These are phyloP conservation scores for Nicotiana sylvestris DNA, from an alignment of 257 asterid genomes.

Conservation along the genomic window DNA sequence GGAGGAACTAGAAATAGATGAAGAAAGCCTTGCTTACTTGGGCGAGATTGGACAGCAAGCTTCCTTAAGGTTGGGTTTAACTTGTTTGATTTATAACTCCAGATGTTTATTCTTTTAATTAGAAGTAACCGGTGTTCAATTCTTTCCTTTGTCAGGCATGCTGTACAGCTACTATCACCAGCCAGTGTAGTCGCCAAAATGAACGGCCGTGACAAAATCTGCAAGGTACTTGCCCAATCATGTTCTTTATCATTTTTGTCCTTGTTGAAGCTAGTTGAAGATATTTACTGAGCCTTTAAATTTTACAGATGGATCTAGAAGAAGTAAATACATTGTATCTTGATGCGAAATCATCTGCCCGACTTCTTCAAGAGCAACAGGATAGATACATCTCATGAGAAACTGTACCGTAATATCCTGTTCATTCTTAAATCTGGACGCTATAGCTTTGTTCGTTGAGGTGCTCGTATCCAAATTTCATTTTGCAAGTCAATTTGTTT, in stretches of 20 bases:
- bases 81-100: neutral
- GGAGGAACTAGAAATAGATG: conserved; percentile 80
- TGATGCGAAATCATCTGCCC: conserved; percentile 84
- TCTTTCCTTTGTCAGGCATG: conserved; percentile 51
- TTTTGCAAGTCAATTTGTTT: neutral
- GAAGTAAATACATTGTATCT: conserved; percentile 75
- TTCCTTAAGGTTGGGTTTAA: conserved; percentile 57
- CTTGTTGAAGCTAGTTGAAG: no score
- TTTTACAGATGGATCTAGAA: conserved; percentile 79
- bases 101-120: neutral
- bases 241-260: neutral
- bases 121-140: neutral
- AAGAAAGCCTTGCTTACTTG: conserved; percentile 82
- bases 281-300: neutral
- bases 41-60: conserved; percentile 87
- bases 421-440: neutral
- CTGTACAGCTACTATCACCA: conserved; percentile 82
- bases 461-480: neutral
- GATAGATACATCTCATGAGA: conserved; percentile 76
- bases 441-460: neutral
- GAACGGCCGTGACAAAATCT: conserved; percentile 81
- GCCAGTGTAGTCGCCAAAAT: conserved; percentile 79
- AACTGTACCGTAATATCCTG: neutral
- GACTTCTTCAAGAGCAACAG: conserved; percentile 93
- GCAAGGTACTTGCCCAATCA: conserved; percentile 54